Evolutionary conservation across 495 filamentous ascomycete species (phyloP).

Genomic region (Chaetomidium leptoderma): DNA sequence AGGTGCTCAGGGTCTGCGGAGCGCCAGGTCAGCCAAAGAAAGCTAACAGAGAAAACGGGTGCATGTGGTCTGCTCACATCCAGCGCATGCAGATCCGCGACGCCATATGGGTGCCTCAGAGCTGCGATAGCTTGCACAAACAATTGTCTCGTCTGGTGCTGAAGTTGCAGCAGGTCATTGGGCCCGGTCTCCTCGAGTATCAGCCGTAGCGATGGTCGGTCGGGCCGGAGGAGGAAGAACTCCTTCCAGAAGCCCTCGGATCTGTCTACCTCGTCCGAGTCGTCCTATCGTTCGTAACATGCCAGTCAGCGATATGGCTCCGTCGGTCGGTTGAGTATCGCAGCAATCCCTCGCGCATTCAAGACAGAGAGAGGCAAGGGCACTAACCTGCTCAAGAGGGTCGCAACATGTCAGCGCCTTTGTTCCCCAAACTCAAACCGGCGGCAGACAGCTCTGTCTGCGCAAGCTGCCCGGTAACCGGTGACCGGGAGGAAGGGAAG

Average conservation of each 20-base stretch:
- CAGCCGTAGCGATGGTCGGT: slow-evolving; percentile 58
- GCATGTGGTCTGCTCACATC: slow-evolving; percentile 63
- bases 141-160: slow-evolving; percentile 71
- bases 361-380: neutral
- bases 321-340: neutral
- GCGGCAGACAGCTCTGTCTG: neutral
- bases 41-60: neutral
- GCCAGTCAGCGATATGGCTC: neutral
- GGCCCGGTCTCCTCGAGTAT: slow-evolving; percentile 64
- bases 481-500: neutral
- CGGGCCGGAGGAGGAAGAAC: slow-evolving; percentile 84
- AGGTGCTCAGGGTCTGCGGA: slow-evolving; percentile 78
- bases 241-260: slow-evolving; percentile 94
- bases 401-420: slow-evolving; percentile 5
- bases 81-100: slow-evolving; percentile 73
- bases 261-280: slow-evolving; percentile 59
- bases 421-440: neutral
- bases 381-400: neutral
- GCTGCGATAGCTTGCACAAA: slow-evolving; percentile 68
- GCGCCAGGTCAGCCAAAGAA: neutral
- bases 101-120: slow-evolving; percentile 57
- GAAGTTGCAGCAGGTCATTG: slow-evolving; percentile 69
- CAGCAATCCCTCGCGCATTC: neutral
- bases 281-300: slow-evolving; percentile 28
- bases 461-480: neutral